phyloP scores from a whole-genome alignment of 2,329 filamentous ascomycete genomes.

The Monosporascus sp. region DNA sequence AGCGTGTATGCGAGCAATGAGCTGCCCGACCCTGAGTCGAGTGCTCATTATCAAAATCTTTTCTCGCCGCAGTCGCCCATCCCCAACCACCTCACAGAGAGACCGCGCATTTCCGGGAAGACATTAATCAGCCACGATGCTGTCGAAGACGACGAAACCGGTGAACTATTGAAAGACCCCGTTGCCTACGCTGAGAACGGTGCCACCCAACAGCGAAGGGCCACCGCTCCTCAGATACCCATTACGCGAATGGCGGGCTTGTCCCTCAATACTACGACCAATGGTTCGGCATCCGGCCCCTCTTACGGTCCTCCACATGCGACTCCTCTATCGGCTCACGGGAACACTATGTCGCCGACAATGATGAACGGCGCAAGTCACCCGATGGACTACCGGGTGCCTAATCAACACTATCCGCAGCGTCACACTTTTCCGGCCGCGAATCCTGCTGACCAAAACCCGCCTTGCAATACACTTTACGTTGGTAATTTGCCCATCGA shows the following conservation, averaged over 20 bases:
- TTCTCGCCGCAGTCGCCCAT: conserved; percentile 73
- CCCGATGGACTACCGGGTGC: conserved; percentile 49
- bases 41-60: conserved; percentile 52
- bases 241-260: conserved; percentile 63
- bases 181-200: conserved; percentile 71
- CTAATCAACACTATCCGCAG: conserved; percentile 47
- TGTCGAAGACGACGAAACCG: conserved; percentile 66
- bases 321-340: conserved; percentile 34
- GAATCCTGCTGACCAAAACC: conserved; percentile 93
- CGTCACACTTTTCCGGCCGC: conserved; percentile 74
- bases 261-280: conserved; percentile 63
- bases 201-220: conserved; percentile 53
- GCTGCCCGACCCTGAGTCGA: conserved; percentile 52
- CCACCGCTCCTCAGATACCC: conserved; percentile 68
- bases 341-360: conserved; percentile 52
- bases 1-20: conserved; percentile 50
- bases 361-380: conserved; percentile 39
- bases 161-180: conserved; percentile 65
- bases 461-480: conserved; percentile 95
- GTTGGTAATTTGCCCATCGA: conserved; percentile 94
- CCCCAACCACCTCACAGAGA: conserved; percentile 61
- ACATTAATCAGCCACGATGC: conserved; percentile 66
- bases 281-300: conserved; percentile 50
- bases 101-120: conserved; percentile 59
- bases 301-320: conserved; percentile 34